A percentile compares a stretch with the other conserved stretches of the same genome.
These are phyloP conservation scores for Endocalyx cinctus DNA, from an alignment of 2,329 filamentous ascomycete genomes.

Conservation along the genomic window DNA sequence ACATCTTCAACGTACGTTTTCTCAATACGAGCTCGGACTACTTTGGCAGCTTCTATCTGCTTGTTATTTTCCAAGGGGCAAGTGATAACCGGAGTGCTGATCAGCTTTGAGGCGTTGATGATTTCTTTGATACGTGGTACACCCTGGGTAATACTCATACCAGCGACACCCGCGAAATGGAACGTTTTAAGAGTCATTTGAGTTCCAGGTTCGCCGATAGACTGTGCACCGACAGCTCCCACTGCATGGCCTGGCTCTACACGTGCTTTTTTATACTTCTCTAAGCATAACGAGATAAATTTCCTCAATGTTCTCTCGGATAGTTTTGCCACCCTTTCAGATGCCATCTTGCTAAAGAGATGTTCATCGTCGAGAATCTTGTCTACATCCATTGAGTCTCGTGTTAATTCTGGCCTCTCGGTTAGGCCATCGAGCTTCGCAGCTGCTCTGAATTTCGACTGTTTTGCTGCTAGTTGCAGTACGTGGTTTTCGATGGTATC, in stretches of 20 bases:
- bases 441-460: conserved; percentile 49
- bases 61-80: conserved; percentile 76
- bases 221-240: conserved; percentile 92
- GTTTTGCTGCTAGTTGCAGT: conserved; percentile 52
- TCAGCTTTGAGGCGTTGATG: conserved; percentile 93
- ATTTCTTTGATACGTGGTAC: conserved; percentile 99
- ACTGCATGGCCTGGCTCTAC: conserved; percentile 95
- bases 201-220: conserved; percentile 95
- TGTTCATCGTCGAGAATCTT: conserved; percentile 6
- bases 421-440: conserved; percentile 44
- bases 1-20: conserved; percentile 87
- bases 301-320: conserved; percentile 66
- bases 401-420: conserved; percentile 11
- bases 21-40: conserved; percentile 91
- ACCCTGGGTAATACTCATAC: conserved; percentile 99
- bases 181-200: conserved; percentile 99
- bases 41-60: conserved; percentile 73
- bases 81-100: conserved; percentile 89
- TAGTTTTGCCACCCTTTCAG: conserved; percentile 76
- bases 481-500: conserved; percentile 73
- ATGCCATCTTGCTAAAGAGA: too few relatives aligned
- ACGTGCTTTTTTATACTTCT: conserved; percentile 86
- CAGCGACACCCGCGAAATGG: conserved; percentile 99
- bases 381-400: conserved; percentile 5
- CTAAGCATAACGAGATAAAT: conserved; percentile 78